phyloP scores from a whole-genome alignment of 345 rosid genomes.

The Arabidopsis suecica region DNA sequence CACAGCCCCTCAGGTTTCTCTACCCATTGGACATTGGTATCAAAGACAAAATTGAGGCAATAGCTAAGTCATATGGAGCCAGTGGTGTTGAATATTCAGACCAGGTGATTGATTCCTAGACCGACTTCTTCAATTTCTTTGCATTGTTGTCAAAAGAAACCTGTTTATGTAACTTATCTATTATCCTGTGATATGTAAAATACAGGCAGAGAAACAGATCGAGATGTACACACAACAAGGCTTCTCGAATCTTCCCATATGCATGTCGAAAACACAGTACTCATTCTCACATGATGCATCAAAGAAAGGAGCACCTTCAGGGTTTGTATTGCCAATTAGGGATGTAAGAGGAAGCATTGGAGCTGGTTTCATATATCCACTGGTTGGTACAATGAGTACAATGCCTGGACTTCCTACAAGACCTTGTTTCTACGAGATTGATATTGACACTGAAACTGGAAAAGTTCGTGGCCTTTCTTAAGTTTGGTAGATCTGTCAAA shows the following conservation, averaged over 20 bases:
- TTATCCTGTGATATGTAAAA: slow-evolving; percentile 13
- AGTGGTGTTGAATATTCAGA: slow-evolving; percentile 90
- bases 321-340: slow-evolving; percentile 82
- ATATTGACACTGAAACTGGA: slow-evolving; percentile 78
- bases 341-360: slow-evolving; percentile 98
- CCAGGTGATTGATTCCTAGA: slow-evolving; percentile 58
- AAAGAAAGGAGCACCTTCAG: slow-evolving; percentile 85
- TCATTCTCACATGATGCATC: slow-evolving; percentile 88
- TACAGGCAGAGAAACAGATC: slow-evolving; percentile 95
- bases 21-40: slow-evolving; percentile 82
- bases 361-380: slow-evolving; percentile 94
- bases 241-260: slow-evolving; percentile 87
- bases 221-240: slow-evolving; percentile 94
- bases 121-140: background rate
- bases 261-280: slow-evolving; percentile 98
- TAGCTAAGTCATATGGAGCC: slow-evolving; percentile 96
- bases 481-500: slow-evolving; percentile 19
- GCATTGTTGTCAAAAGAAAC: background rate
- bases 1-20: slow-evolving; percentile 72
- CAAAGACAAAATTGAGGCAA: slow-evolving; percentile 88
- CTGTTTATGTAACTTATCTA: background rate
- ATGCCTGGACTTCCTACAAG: slow-evolving; percentile 99
- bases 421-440: slow-evolving; percentile 96
- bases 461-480: slow-evolving; percentile 89
- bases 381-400: slow-evolving; percentile 96